A percentile compares a stretch with the other conserved stretches of the same genome.
Conservation (phyloP, 129 eudicot genomes). For the Calendula officinalis region DNA sequence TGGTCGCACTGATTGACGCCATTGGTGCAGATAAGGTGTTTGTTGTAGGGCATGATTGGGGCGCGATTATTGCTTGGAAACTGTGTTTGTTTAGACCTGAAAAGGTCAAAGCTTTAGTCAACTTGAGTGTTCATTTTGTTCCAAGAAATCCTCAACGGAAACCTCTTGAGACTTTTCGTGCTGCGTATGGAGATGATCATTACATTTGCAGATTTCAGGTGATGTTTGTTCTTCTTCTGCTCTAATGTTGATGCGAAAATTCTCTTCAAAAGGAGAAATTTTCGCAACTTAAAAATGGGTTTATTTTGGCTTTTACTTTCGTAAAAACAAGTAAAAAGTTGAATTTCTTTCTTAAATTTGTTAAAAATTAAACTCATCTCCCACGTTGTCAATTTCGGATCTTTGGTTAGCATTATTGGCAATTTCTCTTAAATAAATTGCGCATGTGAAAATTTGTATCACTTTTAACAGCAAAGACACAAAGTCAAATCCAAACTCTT, state of each 20-base stretch:
- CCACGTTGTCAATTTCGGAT: no score
- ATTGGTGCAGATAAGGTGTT: conserved; percentile 51
- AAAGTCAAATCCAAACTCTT: no score
- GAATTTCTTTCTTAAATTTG: no score
- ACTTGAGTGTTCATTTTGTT: conserved; percentile 42
- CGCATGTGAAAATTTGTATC: no score
- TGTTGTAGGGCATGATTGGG: conserved; percentile 77
- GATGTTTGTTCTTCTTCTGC: not conserved
- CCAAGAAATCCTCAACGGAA: conserved; percentile 36
- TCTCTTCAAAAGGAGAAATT: not conserved
- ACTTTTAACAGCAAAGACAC: no score
- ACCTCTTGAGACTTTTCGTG: conserved; percentile 19
- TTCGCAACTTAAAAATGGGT: no score
- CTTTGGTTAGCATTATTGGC: no score
- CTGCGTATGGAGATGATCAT: conserved; percentile 50
- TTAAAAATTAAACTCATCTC: no score
- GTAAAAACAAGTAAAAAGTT: no score
- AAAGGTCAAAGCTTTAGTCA: conserved; percentile 58
- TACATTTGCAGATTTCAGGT: conserved; percentile 72
- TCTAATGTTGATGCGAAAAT: not conserved
- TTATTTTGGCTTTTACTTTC: no score
- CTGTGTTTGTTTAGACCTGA: conserved; percentile 62
- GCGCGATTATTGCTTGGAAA: conserved; percentile 54
- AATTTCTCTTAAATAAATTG: no score
- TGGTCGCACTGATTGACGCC: conserved; percentile 41